Conservation (phyloP, 2,329 filamentous ascomycete species). For the Fusarium sp. region DNA sequence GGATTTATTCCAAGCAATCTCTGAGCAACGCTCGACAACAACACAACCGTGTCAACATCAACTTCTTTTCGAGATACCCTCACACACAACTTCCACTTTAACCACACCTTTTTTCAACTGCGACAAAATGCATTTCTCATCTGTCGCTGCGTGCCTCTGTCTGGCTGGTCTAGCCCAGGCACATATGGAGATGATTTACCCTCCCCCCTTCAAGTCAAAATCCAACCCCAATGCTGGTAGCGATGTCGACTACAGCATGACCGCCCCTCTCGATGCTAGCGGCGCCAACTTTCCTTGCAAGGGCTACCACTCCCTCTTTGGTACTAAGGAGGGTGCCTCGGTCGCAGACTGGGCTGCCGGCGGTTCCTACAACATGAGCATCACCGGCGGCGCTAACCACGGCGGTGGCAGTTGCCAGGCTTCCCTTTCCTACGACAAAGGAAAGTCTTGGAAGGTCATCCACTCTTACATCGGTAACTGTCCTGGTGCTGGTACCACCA, state of each 20-base stretch:
- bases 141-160: conserved; percentile 55
- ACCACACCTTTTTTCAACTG: neutral
- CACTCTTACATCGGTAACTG: conserved; percentile 67
- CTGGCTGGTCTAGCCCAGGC: conserved; percentile 57
- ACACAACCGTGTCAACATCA: conserved; percentile 7
- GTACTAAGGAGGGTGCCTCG: conserved; percentile 60
- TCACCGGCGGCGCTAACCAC: conserved; percentile 72
- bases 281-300: conserved; percentile 82
- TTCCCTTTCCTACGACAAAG: conserved; percentile 77
- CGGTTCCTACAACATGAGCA: conserved; percentile 68
- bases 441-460: conserved; percentile 75
- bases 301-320: conserved; percentile 64
- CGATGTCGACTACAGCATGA: conserved; percentile 77
- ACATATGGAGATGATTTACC: conserved; percentile 67
- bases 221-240: conserved; percentile 58
- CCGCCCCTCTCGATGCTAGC: conserved; percentile 68
- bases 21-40: conserved; percentile 19
- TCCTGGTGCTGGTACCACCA: conserved; percentile 56
- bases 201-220: conserved; percentile 64
- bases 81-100: neutral
- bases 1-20: conserved; percentile 13
- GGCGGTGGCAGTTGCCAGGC: conserved; percentile 81
- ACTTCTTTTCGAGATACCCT: conserved; percentile 27
- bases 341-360: conserved; percentile 73
- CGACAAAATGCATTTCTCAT: conserved; percentile 53